Percentiles rank a stretch among this genome's conserved stretches.
Conservation (phyloP, 1,284 basidiomycete genomes). For the Austroboletus novae-zelandiae region DNA sequence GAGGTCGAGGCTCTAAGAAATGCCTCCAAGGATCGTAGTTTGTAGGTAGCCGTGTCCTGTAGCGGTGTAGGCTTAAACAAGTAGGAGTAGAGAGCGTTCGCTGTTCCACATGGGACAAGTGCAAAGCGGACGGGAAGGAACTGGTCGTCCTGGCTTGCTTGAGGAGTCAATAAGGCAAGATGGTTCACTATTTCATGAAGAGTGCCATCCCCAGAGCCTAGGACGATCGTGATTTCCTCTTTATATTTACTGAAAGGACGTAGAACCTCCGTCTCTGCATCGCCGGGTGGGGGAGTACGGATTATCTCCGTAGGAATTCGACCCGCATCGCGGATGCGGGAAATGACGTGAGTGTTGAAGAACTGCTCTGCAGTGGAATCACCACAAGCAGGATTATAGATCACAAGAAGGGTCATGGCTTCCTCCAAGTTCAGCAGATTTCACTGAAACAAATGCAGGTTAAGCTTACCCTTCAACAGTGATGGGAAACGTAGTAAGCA, state of each 20-base stretch:
- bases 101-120: conserved; percentile 84
- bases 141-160: conserved; percentile 11
- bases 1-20: conserved; percentile 40
- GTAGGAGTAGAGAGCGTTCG: conserved; percentile 85
- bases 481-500: too few relatives aligned
- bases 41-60: conserved; percentile 37
- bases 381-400: conserved; percentile 54
- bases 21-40: conserved; percentile 52
- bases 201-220: conserved; percentile 90
- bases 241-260: conserved; percentile 36
- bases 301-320: conserved; percentile 41
- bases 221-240: conserved; percentile 47
- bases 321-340: conserved; percentile 51
- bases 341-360: conserved; percentile 60
- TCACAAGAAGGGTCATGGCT: conserved; percentile 42
- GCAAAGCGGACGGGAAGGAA: conserved; percentile 40
- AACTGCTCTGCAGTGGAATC: conserved; percentile 43
- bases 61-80: conserved; percentile 45
- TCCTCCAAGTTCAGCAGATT: neutral
- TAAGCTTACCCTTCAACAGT: too few relatives aligned
- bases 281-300: conserved; percentile 50
- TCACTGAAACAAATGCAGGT: neutral
- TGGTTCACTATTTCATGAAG: conserved; percentile 80
- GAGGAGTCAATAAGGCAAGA: conserved; percentile 37
- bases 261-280: conserved; percentile 58